Evolutionary conservation across 495 filamentous ascomycete genomes (phyloP), one percentile per base, ranked within the genome.

Genomic region (Penicillium argentinense): DNA sequence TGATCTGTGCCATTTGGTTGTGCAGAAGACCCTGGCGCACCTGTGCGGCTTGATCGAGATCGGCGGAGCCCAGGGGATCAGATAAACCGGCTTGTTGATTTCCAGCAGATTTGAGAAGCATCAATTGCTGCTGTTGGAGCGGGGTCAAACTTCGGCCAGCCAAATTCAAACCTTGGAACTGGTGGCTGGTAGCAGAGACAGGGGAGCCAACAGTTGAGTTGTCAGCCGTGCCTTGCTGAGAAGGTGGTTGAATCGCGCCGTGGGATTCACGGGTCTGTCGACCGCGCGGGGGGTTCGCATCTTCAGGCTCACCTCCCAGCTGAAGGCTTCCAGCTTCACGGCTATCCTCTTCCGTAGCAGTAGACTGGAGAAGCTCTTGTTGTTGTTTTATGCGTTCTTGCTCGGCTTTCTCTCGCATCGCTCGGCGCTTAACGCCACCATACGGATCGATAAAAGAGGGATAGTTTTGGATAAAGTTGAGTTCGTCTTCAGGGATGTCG

Each of bases 221-320:
- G 2, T 60, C 51, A 6, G 77, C 69, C 12, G 73, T 78, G 27
- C 69, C 71, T 56, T 87, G 79, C 42, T 88, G 86, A 22, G 87
- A 87, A 7, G 90, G 87, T 0, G 85, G 84, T 55, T 88, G 88
- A 18, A 88, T 80, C 29, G 78, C 79, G 36, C 76, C 75, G 49
- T 82, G 75, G 18, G 68, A 71, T 46, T 80, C 72, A 26, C 70
- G 64, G 24, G 59, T 69, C 21, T 54, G 68, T 34, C 81, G 77
- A 29, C 77, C 78, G 47, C 78, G 76, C 0, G 68, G 57, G 7
- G 66, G 66, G 32, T 74, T 71, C 7, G 59, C 54, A 53, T 89
- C 89, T 56, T 97, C 91, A 0, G 91, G 91, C 56, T 96, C 91
- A 7, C 91, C 91, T 42, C 91, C 91, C 13, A 97, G 76, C 42